Conservation (phyloP, 1,284 basidiomycete genomes). For the Rhizoctonia solani region DNA sequence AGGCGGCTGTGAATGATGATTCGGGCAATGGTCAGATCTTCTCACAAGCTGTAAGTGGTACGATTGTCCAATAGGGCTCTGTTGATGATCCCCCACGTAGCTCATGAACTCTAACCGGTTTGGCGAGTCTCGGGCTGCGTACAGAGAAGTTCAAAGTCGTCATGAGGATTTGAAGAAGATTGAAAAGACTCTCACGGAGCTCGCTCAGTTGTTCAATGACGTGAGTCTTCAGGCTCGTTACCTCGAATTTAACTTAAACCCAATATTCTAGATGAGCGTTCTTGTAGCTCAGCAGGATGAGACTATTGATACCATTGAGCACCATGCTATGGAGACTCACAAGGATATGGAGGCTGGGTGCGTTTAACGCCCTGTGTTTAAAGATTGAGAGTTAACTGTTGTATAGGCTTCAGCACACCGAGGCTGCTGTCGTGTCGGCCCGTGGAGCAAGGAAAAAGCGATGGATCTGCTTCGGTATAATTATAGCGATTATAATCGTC, state of each 20-base stretch:
- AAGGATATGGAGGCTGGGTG: constrained; percentile 53
- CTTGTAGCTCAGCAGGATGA: constrained; percentile 59
- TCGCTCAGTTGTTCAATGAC: constrained; percentile 63
- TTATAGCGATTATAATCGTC: constrained; percentile 57
- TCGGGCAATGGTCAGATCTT: constrained; percentile 56
- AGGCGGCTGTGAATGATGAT: constrained; percentile 55
- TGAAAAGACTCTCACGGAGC: constrained; percentile 61
- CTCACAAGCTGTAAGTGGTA: constrained; percentile 54
- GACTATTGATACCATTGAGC: constrained; percentile 52
- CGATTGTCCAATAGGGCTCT: neutral
- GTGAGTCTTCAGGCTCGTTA: constrained; percentile 40
- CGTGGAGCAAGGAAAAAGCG: constrained; percentile 57
- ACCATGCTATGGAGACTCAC: constrained; percentile 50
- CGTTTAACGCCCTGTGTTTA: constrained; percentile 38
- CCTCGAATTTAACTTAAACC: neutral
- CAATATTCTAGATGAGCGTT: constrained; percentile 50
- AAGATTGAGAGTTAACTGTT: neutral
- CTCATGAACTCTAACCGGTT: constrained; percentile 59
- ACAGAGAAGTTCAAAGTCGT: constrained; percentile 61
- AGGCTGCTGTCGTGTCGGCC: constrained; percentile 56
- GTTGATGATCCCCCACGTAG: constrained; percentile 40
- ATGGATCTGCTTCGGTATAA: constrained; percentile 50
- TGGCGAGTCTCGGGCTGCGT: constrained; percentile 58
- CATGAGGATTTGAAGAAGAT: constrained; percentile 63
- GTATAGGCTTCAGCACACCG: constrained; percentile 49